Conservation (phyloP, 1,284 basidiomycete species). For the Pseudozyma flocculosa region DNA sequence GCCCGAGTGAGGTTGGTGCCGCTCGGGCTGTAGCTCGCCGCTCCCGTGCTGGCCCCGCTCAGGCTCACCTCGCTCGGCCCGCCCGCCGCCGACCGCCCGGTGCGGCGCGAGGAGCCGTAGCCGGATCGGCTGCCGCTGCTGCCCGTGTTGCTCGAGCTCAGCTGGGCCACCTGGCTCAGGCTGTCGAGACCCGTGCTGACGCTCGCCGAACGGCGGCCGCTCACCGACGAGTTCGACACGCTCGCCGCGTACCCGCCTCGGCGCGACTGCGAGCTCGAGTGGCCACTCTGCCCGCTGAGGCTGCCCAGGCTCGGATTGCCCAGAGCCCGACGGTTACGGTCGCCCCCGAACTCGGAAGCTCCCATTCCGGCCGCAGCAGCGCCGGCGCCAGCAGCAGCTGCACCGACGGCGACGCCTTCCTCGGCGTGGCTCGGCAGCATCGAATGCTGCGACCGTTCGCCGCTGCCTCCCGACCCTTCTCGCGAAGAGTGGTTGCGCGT, state of each 20-base stretch:
- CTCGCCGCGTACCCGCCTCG: constrained; percentile 30
- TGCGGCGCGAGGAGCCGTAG: constrained; percentile 14
- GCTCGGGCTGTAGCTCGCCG: constrained; percentile 40
- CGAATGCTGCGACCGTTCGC: constrained; percentile 6
- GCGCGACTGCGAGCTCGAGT: constrained; percentile 16
- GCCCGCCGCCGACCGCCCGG: constrained; percentile 7
- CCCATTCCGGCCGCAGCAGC: background rate
- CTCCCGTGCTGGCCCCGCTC: constrained; percentile 32
- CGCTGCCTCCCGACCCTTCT: constrained; percentile 22
- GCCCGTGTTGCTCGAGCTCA: constrained; percentile 20
- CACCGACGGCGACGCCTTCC: too few relatives aligned
- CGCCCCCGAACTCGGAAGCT: background rate
- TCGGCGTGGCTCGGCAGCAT: too few relatives aligned
- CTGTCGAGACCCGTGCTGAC: constrained; percentile 27
- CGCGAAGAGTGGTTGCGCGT: constrained; percentile 10
- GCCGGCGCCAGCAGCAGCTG: background rate
- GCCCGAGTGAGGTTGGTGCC: constrained; percentile 15
- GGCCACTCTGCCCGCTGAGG: constrained; percentile 15
- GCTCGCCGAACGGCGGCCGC: constrained; percentile 16
- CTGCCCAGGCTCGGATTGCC: background rate
- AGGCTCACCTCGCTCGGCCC: constrained; percentile 20
- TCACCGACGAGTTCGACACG: constrained; percentile 20
- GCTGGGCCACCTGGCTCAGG: constrained; percentile 20
- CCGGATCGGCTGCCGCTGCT: constrained; percentile 19
- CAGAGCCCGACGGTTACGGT: background rate